phyloP scores from a whole-genome alignment of 495 filamentous ascomycete species.

The Podospora pseudoanserina region DNA sequence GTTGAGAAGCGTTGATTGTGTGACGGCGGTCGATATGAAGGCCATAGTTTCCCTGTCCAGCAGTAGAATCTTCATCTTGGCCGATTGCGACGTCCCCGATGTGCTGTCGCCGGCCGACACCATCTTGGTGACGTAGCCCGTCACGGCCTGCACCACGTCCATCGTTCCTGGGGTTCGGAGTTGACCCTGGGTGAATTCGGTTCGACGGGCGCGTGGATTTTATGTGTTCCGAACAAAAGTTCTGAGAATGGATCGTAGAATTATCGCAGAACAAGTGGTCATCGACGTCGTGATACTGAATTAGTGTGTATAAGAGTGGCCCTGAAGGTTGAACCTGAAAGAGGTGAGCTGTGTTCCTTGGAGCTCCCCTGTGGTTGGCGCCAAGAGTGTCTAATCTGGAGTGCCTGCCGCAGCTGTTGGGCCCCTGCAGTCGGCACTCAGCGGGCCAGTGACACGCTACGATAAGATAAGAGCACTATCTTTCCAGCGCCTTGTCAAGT shows the following conservation, averaged over 20 bases:
- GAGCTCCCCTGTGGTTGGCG: background rate
- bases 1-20: conserved; percentile 91
- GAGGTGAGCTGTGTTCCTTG: background rate
- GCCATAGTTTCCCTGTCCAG: conserved; percentile 92
- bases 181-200: background rate
- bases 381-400: background rate
- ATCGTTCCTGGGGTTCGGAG: conserved; percentile 45
- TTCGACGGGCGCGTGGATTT: background rate
- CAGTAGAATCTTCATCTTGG: conserved; percentile 98
- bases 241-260: too few species aligned
- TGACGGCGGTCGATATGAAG: conserved; percentile 90
- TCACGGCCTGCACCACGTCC: conserved; percentile 90
- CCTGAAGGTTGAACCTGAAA: background rate
- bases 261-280: too few species aligned
- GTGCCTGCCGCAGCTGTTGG: background rate
- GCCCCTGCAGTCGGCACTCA: background rate
- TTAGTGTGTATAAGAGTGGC: background rate
- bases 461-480: conserved; percentile 4
- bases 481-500: background rate
- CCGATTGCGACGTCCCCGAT: conserved; percentile 59
- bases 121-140: conserved; percentile 97
- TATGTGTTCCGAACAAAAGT: background rate
- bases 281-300: background rate
- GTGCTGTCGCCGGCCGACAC: conserved; percentile 78
- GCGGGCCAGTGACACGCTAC: background rate